Conservation (phyloP, 768 basidiomycete species). For the Lactarius vividus region DNA sequence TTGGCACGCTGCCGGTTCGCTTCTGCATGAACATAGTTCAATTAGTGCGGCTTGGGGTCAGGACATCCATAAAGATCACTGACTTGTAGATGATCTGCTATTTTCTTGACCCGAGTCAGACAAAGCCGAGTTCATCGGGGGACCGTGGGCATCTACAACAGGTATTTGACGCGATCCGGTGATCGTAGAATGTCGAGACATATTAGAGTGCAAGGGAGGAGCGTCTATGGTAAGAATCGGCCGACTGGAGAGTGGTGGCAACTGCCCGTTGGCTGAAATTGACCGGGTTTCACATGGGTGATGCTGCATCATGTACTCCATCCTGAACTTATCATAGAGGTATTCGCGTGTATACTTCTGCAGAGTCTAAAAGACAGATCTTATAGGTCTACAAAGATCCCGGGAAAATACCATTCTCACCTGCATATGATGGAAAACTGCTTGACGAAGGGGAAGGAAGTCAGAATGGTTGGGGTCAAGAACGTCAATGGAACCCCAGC, state of each 20-base stretch:
- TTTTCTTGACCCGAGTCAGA: conserved; percentile 32
- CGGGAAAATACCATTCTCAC: conserved; percentile 43
- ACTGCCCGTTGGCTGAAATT: conserved; percentile 30
- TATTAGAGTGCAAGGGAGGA: conserved; percentile 14
- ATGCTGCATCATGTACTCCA: conserved; percentile 54
- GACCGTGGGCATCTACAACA: conserved; percentile 31
- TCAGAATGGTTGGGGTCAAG: conserved; percentile 78
- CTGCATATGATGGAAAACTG: conserved; percentile 87
- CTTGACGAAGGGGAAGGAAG: conserved; percentile 70
- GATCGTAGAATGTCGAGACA: conserved; percentile 29
- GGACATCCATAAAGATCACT: conserved; percentile 30
- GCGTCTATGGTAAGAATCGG: conserved; percentile 28
- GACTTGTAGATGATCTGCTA: conserved; percentile 38
- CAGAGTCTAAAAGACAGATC: conserved; percentile 53
- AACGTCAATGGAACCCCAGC: conserved; percentile 84
- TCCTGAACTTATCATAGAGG: conserved; percentile 73
- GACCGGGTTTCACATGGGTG: conserved; percentile 16
- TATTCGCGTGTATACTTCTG: conserved; percentile 84
- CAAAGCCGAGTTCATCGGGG: conserved; percentile 21
- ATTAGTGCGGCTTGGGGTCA: conserved; percentile 25
- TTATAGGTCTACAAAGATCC: conserved; percentile 1
- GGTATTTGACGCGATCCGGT: conserved; percentile 44
- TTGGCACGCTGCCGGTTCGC: conserved; percentile 68
- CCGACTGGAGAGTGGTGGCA: conserved; percentile 35
- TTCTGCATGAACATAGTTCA: conserved; percentile 38